Evolutionary conservation across 192 early-diverging fungal species (phyloP).

Genomic region (Lunasporangiospora selenospora): DNA sequence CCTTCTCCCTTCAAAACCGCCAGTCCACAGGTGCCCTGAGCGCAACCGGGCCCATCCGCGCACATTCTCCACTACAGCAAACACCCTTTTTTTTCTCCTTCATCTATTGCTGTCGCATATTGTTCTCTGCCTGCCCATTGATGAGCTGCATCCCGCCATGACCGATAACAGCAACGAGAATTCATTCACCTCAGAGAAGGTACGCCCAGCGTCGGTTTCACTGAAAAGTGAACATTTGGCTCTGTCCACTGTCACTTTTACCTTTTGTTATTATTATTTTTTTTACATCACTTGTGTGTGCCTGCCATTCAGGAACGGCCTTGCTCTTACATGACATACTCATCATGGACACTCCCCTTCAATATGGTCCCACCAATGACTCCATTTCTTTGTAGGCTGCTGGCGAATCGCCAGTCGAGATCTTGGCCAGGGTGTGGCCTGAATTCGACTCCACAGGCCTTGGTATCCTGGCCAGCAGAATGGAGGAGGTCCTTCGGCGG

Average conservation of each 20-base stretch:
- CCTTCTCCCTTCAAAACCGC: too few species aligned
- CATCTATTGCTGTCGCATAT: not conserved
- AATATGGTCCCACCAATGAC: too few species aligned
- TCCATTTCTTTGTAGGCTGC: not conserved
- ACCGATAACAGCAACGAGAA: too few species aligned
- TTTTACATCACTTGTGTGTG: not conserved
- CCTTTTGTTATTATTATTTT: not conserved
- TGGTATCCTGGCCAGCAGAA: conserved; percentile 31
- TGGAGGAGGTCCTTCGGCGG: conserved; percentile 30
- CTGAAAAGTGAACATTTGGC: too few species aligned
- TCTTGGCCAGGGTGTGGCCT: conserved; percentile 38
- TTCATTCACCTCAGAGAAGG: too few species aligned
- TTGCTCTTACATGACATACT: not conserved
- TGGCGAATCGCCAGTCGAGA: conserved; percentile 14
- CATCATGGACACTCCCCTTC: not conserved
- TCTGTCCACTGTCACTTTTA: not conserved
- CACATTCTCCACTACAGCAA: not conserved
- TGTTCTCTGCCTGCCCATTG: too few species aligned
- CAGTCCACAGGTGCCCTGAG: too few species aligned
- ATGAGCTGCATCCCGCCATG: not conserved
- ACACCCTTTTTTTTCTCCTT: not conserved
- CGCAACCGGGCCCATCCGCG: too few species aligned
- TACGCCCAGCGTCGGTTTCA: too few species aligned
- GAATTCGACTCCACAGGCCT: conserved; percentile 35
- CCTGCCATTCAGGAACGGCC: not conserved